Percentiles rank a stretch among this genome's conserved stretches.
Conservation (phyloP, 2,329 filamentous ascomycete genomes). For the Exophiala alcalophila region DNA sequence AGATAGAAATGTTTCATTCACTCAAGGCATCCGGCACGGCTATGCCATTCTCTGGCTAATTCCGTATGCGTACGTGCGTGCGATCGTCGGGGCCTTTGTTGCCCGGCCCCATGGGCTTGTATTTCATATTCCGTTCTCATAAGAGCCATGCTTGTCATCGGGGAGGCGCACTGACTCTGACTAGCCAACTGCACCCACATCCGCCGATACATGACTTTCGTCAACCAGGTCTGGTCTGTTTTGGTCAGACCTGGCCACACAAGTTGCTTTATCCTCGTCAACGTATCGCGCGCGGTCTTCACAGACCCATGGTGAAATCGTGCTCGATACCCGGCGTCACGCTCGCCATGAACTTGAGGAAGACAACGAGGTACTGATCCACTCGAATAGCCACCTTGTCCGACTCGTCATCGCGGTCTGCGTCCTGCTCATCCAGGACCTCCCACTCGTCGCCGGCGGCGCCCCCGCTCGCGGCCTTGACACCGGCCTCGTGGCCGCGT, state of each 20-base stretch:
- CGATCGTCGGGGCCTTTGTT: no score
- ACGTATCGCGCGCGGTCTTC: slow-evolving; percentile 37
- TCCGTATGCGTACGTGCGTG: no score
- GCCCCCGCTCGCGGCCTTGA: slow-evolving; percentile 38
- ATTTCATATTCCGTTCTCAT: no score
- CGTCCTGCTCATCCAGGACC: slow-evolving; percentile 50
- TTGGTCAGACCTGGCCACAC: not conserved
- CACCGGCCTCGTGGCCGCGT: slow-evolving; percentile 41
- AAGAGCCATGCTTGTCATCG: no score
- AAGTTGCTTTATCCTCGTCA: no score
- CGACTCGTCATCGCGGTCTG: slow-evolving; percentile 48
- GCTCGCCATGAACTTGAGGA: slow-evolving; percentile 69
- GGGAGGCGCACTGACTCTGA: no score
- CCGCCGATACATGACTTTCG: no score
- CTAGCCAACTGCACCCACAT: no score
- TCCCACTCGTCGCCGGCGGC: slow-evolving; percentile 62
- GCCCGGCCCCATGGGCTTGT: no score
- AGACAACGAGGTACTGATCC: slow-evolving; percentile 52
- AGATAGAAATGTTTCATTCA: no score
- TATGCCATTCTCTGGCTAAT: no score
- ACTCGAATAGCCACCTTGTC: slow-evolving; percentile 48
- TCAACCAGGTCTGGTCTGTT: not conserved
- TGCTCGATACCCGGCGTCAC: slow-evolving; percentile 97
- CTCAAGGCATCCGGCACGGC: no score
- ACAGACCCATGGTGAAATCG: slow-evolving; percentile 95